Evolutionary conservation across 352 stramenopile genomes (phyloP).

Genomic region (Pythium dissotocum): DNA sequence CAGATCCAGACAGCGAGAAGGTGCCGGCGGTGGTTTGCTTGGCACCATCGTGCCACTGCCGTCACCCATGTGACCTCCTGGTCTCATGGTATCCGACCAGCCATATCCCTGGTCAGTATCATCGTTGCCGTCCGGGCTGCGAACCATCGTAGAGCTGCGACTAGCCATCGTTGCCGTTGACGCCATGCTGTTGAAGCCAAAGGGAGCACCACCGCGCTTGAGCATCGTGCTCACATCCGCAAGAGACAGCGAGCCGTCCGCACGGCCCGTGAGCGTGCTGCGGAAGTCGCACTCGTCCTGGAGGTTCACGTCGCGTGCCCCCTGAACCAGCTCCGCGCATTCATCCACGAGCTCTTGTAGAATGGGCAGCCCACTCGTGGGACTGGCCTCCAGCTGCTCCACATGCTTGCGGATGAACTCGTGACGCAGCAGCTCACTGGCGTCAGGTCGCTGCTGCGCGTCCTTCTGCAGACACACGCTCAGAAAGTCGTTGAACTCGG

Average conservation of each 20-base stretch:
- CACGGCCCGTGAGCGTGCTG: slow-evolving; percentile 46
- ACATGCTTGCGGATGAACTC: slow-evolving; percentile 66
- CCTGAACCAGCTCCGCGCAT: slow-evolving; percentile 61
- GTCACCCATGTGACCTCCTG: background rate
- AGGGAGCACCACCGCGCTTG: slow-evolving; percentile 27
- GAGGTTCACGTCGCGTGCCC: slow-evolving; percentile 44
- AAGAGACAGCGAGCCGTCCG: slow-evolving; percentile 62
- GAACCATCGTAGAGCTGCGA: slow-evolving; percentile 9
- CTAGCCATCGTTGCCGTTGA: slow-evolving; percentile 21
- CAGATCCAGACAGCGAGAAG: background rate
- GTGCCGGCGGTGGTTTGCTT: slow-evolving; percentile 14
- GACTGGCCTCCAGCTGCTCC: slow-evolving; percentile 41
- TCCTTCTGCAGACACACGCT: slow-evolving; percentile 70
- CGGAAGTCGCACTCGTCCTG: slow-evolving; percentile 64
- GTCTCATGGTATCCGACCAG: slow-evolving; percentile 15
- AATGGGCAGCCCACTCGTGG: slow-evolving; percentile 43
- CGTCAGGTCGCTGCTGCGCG: slow-evolving; percentile 43
- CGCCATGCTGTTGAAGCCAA: slow-evolving; percentile 18
- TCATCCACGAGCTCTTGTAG: slow-evolving; percentile 75
- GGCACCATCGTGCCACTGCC: slow-evolving; percentile 44
- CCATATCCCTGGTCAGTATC: background rate
- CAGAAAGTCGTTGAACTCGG: slow-evolving; percentile 62
- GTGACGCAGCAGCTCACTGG: slow-evolving; percentile 53
- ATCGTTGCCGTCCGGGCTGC: slow-evolving; percentile 12
- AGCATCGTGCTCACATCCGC: slow-evolving; percentile 73